Base-by-base conservation (phyloP, 345 rosid species). In the Citrus hindsii region DNA sequence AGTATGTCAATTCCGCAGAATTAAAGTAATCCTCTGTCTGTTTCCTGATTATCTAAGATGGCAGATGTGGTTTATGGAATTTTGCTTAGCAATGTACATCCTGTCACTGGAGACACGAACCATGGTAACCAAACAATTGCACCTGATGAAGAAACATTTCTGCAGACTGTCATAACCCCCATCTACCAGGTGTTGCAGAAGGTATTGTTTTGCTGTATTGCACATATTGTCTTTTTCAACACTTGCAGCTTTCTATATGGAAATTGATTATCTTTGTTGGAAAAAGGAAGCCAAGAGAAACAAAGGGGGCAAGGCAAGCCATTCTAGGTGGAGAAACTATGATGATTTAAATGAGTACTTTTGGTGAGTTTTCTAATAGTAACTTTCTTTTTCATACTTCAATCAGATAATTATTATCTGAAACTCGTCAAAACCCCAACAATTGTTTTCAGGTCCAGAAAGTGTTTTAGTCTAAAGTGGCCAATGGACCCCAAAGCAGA, bases 331-430 rank as follows among this genome's bases (percentile, higher is more conserved):
- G 99, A 94, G 99, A 85, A 96, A 96, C 77, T 96, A 96, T 80
- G 99, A 96, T 85, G 99, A 96, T 81, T 78, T 96, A 69, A 96
- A 96, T 81, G 99, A 96, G 89, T 96, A 92, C 86, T 96, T 96
- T 78, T 96, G 99, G 99, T 96, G 79, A 85, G 86, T 82, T 81
- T 27, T 62, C 56, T 84, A 70, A 69, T 14, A 30, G n/a, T 71
- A 69, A 22, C 72, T 74, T 74, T 32, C 78, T 68, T 75, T 28
- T 38, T 1, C 70, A 19, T 80, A 58, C 71, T 78, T 71, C 24
- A 37, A 79, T 30, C 40, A 37, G 19, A 46, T 14, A 25, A 25
- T 59, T 33, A 63, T 73, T 68, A 75, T 12, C 69, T 77, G 76
- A 69, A 73, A 22, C 25, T 16, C 18, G 6, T 6, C 21, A 30